phyloP scores from a whole-genome alignment of 148 eudicot species.

The Bassia scoparia region DNA sequence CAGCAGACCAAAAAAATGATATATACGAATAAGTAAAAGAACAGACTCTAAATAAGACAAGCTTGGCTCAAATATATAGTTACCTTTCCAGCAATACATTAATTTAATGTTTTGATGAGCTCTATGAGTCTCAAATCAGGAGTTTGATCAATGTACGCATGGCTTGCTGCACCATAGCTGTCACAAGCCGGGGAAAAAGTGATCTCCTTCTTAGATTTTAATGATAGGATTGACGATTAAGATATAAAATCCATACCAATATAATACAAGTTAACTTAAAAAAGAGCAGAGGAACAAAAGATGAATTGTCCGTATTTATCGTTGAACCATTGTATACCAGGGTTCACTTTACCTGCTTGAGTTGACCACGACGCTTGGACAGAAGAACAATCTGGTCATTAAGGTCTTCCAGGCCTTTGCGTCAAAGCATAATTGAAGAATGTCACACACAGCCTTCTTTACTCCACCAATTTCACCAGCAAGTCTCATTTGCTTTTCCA shows the following conservation, averaged over 20 bases:
- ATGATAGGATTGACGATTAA: not conserved
- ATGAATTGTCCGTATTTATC: not conserved
- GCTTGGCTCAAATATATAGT: conserved; percentile 5
- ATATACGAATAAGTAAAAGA: not conserved
- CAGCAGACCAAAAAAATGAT: not conserved
- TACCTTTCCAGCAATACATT: conserved; percentile 92
- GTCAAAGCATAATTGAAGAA: conserved; percentile 69
- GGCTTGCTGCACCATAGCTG: conserved; percentile 95
- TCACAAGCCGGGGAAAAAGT: conserved; percentile 53
- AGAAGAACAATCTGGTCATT: conserved; percentile 81
- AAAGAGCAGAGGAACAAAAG: not conserved
- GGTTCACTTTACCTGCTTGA: conserved; percentile 55
- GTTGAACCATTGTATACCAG: not conserved
- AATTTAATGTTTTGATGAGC: conserved; percentile 84
- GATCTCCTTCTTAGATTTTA: conserved; percentile 7
- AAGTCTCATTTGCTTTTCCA: conserved; percentile 85
- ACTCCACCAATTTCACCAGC: conserved; percentile 75
- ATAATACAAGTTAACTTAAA: not conserved
- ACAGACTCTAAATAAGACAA: conserved; percentile 9
- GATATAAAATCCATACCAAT: not conserved
- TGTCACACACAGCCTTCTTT: conserved; percentile 66
- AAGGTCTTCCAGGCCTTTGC: conserved; percentile 79
- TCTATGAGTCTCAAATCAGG: conserved; percentile 88
- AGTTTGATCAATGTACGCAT: conserved; percentile 84
- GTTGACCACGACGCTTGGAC: conserved; percentile 93